phyloP scores from a whole-genome alignment of 495 filamentous ascomycete species.

The Thozetella sp. region DNA sequence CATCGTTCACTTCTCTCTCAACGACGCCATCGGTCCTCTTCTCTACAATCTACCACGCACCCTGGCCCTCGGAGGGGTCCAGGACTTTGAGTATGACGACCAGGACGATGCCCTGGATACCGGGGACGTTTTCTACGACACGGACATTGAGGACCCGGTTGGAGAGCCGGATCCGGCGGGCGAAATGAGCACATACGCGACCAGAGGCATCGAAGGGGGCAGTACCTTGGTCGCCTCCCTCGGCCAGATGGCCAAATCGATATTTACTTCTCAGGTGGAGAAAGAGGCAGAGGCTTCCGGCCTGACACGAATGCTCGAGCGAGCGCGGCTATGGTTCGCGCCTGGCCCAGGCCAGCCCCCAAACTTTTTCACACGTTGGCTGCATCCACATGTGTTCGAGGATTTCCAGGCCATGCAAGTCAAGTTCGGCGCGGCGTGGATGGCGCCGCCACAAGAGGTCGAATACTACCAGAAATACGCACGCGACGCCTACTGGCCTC shows the following conservation, averaged over 20 bases:
- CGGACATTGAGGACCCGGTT: constrained; percentile 24
- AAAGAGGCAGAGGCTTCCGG: constrained; percentile 16
- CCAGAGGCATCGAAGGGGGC: constrained; percentile 31
- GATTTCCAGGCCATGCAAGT: constrained; percentile 64
- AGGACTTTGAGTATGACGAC: constrained; percentile 24
- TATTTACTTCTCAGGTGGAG: constrained; percentile 14
- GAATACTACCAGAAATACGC: constrained; percentile 58
- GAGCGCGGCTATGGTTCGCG: constrained; percentile 21
- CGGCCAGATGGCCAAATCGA: constrained; percentile 14
- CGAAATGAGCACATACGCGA: constrained; percentile 27
- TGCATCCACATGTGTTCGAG: constrained; percentile 67
- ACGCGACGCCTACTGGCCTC: constrained; percentile 65
- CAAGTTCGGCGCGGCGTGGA: constrained; percentile 53
- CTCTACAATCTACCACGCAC: constrained; percentile 68
- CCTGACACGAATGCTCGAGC: constrained; percentile 18
- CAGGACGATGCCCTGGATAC: constrained; percentile 13
- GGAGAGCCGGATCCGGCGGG: constrained; percentile 22
- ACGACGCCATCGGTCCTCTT: constrained; percentile 72
- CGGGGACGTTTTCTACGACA: constrained; percentile 42
- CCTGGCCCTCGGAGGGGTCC: constrained; percentile 38
- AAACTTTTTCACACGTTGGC: constrained; percentile 53
- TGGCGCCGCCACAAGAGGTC: constrained; percentile 24
- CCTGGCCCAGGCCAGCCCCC: constrained; percentile 21
- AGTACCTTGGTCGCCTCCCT: constrained; percentile 25
- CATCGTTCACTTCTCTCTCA: constrained; percentile 80